Conservation (phyloP, 208 protist species). For the Vickermania spadyakhi region DNA sequence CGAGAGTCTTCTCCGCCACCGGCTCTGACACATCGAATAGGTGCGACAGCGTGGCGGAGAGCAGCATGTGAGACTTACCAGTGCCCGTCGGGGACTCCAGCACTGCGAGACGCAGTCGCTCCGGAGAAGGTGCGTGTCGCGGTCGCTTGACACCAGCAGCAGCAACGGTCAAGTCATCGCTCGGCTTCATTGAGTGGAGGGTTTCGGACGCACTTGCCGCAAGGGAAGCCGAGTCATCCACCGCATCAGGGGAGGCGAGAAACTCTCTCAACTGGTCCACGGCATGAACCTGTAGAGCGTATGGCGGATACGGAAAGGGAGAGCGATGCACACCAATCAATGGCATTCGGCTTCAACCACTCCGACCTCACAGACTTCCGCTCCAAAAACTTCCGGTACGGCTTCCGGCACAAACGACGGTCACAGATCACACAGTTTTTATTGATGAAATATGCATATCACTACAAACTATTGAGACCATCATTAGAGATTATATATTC, state of each 20-base stretch:
- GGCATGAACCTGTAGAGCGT: slow-evolving; percentile 65
- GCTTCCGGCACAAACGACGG: too few species aligned
- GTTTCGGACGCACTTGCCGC: too few species aligned
- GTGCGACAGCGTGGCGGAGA: slow-evolving; percentile 73
- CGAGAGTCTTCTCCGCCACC: neutral
- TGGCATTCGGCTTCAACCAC: too few species aligned
- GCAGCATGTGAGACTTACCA: slow-evolving; percentile 92
- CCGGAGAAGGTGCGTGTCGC: neutral
- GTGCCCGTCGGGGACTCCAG: slow-evolving; percentile 95
- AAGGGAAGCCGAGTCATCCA: too few species aligned
- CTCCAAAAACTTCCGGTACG: too few species aligned
- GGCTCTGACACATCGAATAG: slow-evolving; percentile 11
- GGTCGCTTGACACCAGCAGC: neutral
- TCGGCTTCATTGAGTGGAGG: too few species aligned
- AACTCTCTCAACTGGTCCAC: slow-evolving; percentile 43
- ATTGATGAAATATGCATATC: too few species aligned
- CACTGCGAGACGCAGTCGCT: slow-evolving; percentile 57
- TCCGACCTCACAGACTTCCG: too few species aligned
- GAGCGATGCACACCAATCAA: slow-evolving; percentile 27
- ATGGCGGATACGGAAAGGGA: slow-evolving; percentile 75
- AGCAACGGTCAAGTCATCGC: slow-evolving; percentile 7
- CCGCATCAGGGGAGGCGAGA: too few species aligned
- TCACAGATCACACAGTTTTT: too few species aligned
- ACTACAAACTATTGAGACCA: too few species aligned
- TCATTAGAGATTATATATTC: too few species aligned